Evolutionary conservation across 805 yeast genomes (phyloP).

Genomic region (Ogataea trehaloabstinens): DNA sequence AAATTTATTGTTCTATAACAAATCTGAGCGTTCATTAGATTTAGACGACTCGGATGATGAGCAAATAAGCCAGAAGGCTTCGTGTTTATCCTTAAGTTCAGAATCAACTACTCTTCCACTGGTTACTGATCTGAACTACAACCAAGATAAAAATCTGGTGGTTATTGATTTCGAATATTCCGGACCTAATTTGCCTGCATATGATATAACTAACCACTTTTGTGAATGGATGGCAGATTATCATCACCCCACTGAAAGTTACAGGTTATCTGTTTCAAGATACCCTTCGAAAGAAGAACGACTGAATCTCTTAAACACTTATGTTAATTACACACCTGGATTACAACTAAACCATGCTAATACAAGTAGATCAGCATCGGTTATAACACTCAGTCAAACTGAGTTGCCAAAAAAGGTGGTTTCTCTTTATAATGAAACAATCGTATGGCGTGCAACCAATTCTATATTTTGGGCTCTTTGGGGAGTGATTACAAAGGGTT

Average conservation of each 20-base stretch:
- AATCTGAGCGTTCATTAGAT: slow-evolving; percentile 24
- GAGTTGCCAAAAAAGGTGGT: slow-evolving; percentile 38
- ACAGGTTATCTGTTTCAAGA: slow-evolving; percentile 49
- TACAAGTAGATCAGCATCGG: slow-evolving; percentile 23
- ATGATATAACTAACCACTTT: slow-evolving; percentile 89
- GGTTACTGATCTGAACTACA: slow-evolving; percentile 28
- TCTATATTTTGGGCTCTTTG: slow-evolving; percentile 84
- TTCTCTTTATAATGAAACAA: slow-evolving; percentile 59
- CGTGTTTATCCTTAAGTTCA: slow-evolving; percentile 18
- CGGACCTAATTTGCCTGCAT: slow-evolving; percentile 86
- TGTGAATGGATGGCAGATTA: slow-evolving; percentile 98
- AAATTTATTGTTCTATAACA: slow-evolving; percentile 62
- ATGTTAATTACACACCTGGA: slow-evolving; percentile 58
- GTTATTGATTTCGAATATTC: slow-evolving; percentile 97
- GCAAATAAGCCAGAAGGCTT: slow-evolving; percentile 17
- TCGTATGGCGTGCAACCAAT: slow-evolving; percentile 78
- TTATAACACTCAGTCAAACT: slow-evolving; percentile 36
- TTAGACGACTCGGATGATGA: slow-evolving; percentile 29
- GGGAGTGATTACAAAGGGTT: slow-evolving; percentile 63
- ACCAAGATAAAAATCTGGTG: slow-evolving; percentile 64
- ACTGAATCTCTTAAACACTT: slow-evolving; percentile 70
- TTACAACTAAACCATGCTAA: slow-evolving; percentile 22
- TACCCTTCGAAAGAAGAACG: slow-evolving; percentile 74
- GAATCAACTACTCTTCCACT: slow-evolving; percentile 23
- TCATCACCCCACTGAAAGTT: slow-evolving; percentile 54